Conservation (phyloP, 768 basidiomycete genomes). For the Lactarius vividus region DNA sequence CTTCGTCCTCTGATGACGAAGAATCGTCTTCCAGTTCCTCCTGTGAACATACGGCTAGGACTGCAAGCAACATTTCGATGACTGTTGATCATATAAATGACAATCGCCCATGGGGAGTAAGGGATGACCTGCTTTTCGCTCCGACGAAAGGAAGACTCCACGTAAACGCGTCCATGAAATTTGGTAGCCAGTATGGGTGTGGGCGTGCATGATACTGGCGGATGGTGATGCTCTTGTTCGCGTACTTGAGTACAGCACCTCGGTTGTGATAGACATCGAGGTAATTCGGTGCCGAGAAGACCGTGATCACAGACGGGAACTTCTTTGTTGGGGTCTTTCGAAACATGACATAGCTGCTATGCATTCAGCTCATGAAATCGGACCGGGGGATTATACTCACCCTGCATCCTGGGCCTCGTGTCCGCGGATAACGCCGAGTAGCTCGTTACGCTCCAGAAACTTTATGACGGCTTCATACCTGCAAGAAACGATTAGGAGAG, state of each 20-base stretch:
- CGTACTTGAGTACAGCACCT: slow-evolving; percentile 95
- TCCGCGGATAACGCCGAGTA: slow-evolving; percentile 92
- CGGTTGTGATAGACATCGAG: slow-evolving; percentile 96
- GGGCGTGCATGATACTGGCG: slow-evolving; percentile 49
- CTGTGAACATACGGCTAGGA: slow-evolving; percentile 92
- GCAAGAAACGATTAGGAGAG: slow-evolving; percentile 10
- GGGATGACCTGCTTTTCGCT: slow-evolving; percentile 77
- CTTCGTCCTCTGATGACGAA: slow-evolving; percentile 46
- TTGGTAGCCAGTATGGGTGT: slow-evolving; percentile 92
- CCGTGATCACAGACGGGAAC: slow-evolving; percentile 95
- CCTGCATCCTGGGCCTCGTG: slow-evolving; percentile 98
- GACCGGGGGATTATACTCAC: slow-evolving; percentile 41
- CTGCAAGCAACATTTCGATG: slow-evolving; percentile 97
- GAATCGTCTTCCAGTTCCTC: slow-evolving; percentile 86
- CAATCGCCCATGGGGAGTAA: background rate
- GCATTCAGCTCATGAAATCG: background rate
- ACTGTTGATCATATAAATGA: slow-evolving; percentile 45
- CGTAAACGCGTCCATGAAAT: slow-evolving; percentile 99
- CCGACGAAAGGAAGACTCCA: slow-evolving; percentile 99
- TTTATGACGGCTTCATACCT: slow-evolving; percentile 87
- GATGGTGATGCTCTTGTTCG: slow-evolving; percentile 95
- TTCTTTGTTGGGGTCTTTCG: slow-evolving; percentile 92
- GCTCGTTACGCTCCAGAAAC: slow-evolving; percentile 87
- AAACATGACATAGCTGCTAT: slow-evolving; percentile 82
- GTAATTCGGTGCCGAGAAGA: slow-evolving; percentile 97